Conservation (phyloP, 352 stramenopile genomes). For the Pythium aristosporum region DNA sequence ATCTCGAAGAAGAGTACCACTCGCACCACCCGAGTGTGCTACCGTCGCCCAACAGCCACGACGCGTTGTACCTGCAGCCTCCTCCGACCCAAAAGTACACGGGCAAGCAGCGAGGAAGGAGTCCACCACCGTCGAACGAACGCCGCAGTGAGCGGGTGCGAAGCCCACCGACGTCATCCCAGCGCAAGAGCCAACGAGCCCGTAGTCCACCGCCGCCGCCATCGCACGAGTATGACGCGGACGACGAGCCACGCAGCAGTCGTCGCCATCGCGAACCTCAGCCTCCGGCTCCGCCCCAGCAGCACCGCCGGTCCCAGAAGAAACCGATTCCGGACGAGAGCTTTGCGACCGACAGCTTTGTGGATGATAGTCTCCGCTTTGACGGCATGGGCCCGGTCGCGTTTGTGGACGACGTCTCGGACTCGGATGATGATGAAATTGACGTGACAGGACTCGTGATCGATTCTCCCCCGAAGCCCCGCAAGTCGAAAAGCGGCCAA, state of each 20-base stretch:
- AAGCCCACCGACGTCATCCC: slow-evolving; percentile 6
- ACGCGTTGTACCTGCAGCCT: background rate
- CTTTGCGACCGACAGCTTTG: slow-evolving; percentile 26
- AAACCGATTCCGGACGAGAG: slow-evolving; percentile 17
- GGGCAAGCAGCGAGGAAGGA: background rate
- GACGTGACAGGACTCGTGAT: slow-evolving; percentile 65
- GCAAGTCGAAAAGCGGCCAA: slow-evolving; percentile 42
- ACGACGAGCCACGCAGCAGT: slow-evolving; percentile 15
- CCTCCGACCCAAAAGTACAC: slow-evolving; percentile 7
- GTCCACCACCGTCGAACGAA: slow-evolving; percentile 2
- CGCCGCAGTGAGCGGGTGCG: background rate
- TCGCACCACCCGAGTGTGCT: slow-evolving; percentile 24
- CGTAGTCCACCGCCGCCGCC: slow-evolving; percentile 3
- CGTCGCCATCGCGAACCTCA: slow-evolving; percentile 6
- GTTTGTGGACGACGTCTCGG: slow-evolving; percentile 29
- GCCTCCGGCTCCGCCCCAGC: too few relatives aligned
- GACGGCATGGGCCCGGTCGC: slow-evolving; percentile 42
- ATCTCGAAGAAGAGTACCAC: slow-evolving; percentile 29
- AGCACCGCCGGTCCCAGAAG: background rate
- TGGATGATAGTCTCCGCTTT: slow-evolving; percentile 34
- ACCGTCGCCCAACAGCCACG: slow-evolving; percentile 1
- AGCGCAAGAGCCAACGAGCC: background rate
- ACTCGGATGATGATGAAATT: slow-evolving; percentile 60
- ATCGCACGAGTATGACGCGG: slow-evolving; percentile 2
- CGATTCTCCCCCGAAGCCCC: slow-evolving; percentile 19